Percentiles rank a stretch among this genome's conserved stretches.
These are phyloP conservation scores for Alternaria ethzedia DNA, from an alignment of 2,329 filamentous ascomycete genomes.

Conservation along the genomic window DNA sequence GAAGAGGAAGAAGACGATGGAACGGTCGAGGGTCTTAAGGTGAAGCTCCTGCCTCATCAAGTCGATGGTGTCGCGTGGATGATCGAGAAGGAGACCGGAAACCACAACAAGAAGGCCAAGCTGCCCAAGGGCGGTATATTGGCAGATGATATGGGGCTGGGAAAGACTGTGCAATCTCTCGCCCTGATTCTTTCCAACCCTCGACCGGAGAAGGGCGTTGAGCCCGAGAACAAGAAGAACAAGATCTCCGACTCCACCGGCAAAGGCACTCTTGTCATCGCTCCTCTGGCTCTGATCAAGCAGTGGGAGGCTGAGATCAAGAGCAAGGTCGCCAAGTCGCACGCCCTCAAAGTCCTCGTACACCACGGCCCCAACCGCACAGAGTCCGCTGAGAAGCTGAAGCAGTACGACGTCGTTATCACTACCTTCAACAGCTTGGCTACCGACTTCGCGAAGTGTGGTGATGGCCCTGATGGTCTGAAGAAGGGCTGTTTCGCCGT, in stretches of 20 bases:
- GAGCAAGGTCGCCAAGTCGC: slow-evolving; percentile 74
- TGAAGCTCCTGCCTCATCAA: slow-evolving; percentile 91
- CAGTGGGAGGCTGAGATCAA: slow-evolving; percentile 97
- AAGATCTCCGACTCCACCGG: slow-evolving; percentile 73
- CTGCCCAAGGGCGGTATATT: slow-evolving; percentile 93
- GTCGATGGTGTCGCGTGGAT: slow-evolving; percentile 95
- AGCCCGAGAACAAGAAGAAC: slow-evolving; percentile 60
- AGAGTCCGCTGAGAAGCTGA: slow-evolving; percentile 77
- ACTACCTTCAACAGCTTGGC: slow-evolving; percentile 96
- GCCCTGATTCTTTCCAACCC: slow-evolving; percentile 84
- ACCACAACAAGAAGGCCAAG: slow-evolving; percentile 76
- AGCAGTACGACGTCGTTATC: slow-evolving; percentile 90
- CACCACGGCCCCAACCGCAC: slow-evolving; percentile 89
- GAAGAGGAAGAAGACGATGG: slow-evolving; percentile 62
- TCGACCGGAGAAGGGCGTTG: slow-evolving; percentile 63
- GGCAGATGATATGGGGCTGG: slow-evolving; percentile 96
- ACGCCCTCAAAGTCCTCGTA: slow-evolving; percentile 79
- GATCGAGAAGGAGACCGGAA: slow-evolving; percentile 87
- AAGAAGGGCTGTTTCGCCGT: slow-evolving; percentile 88
- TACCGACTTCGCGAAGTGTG: slow-evolving; percentile 80
- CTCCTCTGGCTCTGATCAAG: slow-evolving; percentile 89
- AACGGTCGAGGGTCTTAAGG: slow-evolving; percentile 78
- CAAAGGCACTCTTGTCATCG: slow-evolving; percentile 87
- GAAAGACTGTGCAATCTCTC: slow-evolving; percentile 95
- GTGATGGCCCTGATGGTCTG: slow-evolving; percentile 64